Percentiles rank a stretch among this genome's conserved stretches.
Evolutionary conservation across 1,139 yeast genomes (phyloP).

Genomic region (Wickerhamiella pararugosa): DNA sequence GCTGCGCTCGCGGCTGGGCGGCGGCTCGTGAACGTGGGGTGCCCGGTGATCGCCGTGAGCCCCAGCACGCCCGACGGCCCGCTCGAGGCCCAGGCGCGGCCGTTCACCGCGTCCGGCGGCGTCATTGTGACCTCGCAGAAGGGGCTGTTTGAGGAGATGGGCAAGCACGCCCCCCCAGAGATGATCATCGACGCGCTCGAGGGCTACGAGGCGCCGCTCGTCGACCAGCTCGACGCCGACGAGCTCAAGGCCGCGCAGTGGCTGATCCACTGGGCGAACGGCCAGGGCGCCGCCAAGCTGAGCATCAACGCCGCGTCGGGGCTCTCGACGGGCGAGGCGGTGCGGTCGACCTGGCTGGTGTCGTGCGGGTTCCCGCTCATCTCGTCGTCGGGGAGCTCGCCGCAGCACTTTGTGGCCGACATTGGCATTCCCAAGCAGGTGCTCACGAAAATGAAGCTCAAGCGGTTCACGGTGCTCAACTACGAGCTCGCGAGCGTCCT

Average conservation of each 20-base stretch:
- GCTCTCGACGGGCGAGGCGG: slow-evolving; percentile 9
- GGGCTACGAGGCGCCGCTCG: slow-evolving; percentile 60
- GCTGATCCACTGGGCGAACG: slow-evolving; percentile 58
- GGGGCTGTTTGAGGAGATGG: slow-evolving; percentile 25
- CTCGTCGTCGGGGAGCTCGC: neutral
- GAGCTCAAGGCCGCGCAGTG: slow-evolving; percentile 33
- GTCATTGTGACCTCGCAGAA: slow-evolving; percentile 29
- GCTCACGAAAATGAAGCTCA: neutral
- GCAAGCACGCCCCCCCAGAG: slow-evolving; percentile 55
- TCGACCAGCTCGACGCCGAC: slow-evolving; percentile 31
- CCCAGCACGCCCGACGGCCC: slow-evolving; percentile 41
- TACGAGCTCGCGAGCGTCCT: neutral
- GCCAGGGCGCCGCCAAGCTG: slow-evolving; percentile 37
- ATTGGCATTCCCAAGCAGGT: neutral
- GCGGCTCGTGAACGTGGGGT: no score
- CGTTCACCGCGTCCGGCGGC: slow-evolving; percentile 44
- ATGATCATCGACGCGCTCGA: slow-evolving; percentile 67
- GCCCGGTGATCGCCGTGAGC: no score
- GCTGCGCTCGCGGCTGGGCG: slow-evolving; percentile 43
- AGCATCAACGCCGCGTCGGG: slow-evolving; percentile 79
- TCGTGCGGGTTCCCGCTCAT: slow-evolving; percentile 6
- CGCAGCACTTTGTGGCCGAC: neutral
- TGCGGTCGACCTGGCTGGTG: neutral
- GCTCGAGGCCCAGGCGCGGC: slow-evolving; percentile 32
- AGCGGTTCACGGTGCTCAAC: neutral